Conservation (phyloP, 73 alveolate species). For the Diophrys sp. region DNA sequence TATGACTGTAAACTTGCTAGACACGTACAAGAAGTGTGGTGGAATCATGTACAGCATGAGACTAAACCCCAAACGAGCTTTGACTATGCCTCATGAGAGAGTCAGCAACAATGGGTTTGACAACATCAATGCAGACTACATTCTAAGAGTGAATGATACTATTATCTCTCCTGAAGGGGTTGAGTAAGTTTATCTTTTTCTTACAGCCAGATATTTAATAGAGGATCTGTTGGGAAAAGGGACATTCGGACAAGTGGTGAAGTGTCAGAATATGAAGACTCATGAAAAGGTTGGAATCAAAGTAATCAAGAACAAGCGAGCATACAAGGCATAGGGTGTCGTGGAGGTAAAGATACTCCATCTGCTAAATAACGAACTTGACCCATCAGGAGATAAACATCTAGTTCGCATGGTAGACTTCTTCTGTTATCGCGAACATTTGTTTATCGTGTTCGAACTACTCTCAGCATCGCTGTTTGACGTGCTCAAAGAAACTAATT, state of each 20-base stretch:
- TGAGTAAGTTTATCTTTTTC: slow-evolving; percentile 14
- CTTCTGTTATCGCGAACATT: slow-evolving; percentile 61
- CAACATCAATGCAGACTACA: slow-evolving; percentile 48
- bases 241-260: slow-evolving; percentile 70
- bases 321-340: slow-evolving; percentile 63
- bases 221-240: slow-evolving; percentile 63
- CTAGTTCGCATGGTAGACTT: slow-evolving; percentile 65
- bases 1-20: too few relatives aligned
- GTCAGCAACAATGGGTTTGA: slow-evolving; percentile 51
- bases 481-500: slow-evolving; percentile 48
- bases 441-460: slow-evolving; percentile 76
- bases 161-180: slow-evolving; percentile 53
- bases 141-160: slow-evolving; percentile 36
- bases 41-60: too few relatives aligned
- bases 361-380: slow-evolving; percentile 37
- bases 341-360: slow-evolving; percentile 56
- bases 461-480: slow-evolving; percentile 61
- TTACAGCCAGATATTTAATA: slow-evolving; percentile 21
- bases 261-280: slow-evolving; percentile 29
- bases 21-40: too few relatives aligned
- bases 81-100: too few relatives aligned
- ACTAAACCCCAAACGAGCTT: too few relatives aligned
- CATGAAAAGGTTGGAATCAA: slow-evolving; percentile 58
- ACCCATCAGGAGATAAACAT: slow-evolving; percentile 56
- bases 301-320: slow-evolving; percentile 60